Evolutionary conservation across 768 basidiomycete genomes (phyloP), one percentile per base, ranked within the genome.

Genomic region (Suillus spraguei): DNA sequence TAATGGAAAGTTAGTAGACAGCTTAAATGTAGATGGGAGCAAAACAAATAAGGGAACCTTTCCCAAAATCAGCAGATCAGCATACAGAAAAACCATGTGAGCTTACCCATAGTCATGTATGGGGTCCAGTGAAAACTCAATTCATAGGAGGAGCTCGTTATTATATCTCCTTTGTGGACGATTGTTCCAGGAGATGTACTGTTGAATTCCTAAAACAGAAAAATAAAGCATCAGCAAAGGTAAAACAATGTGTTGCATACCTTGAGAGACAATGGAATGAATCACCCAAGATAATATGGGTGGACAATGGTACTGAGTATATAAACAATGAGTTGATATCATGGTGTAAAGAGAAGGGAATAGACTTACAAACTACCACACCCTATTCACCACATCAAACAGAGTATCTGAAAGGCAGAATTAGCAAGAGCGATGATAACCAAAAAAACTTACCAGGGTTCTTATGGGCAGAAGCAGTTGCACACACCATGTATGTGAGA

Each of bases 311-410:
- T 0, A 69, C 64, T 8, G 77, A 80, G 63, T 70, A 76, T 6
- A 44, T 78, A 0, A 76, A 78, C 32, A 53, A 54, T 0, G 54
- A 63, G 2, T 39, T 76, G 13, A 67, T 65, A 44, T 14, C 53
- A 0, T 77, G 73, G 65, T 69, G 69, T 36, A 61, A 41, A 0
- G 5, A 56, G 0, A 63, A 68, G 1, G 77, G 79, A 0, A 77
- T 79, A 7, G 67, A 68, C 0, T 63, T 78, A 0, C 71, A 81
- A 17, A 68, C 66, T 0, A 77, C 72, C 0, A 72, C 71, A 5
- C 79, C 77, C 2, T 79, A 81, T 38, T 74, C 76, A 8, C 77
- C 77, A 0, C 65, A 74, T 0, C 77, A 80, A 81, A 81, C 62
- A 75, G 73, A 8, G 61, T 72, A n/a, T 74, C 80, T 0, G 80